Evolutionary conservation across 2,329 filamentous ascomycete genomes (phyloP), one percentile per base, ranked within the genome.

Genomic region (Apiospora koreana): DNA sequence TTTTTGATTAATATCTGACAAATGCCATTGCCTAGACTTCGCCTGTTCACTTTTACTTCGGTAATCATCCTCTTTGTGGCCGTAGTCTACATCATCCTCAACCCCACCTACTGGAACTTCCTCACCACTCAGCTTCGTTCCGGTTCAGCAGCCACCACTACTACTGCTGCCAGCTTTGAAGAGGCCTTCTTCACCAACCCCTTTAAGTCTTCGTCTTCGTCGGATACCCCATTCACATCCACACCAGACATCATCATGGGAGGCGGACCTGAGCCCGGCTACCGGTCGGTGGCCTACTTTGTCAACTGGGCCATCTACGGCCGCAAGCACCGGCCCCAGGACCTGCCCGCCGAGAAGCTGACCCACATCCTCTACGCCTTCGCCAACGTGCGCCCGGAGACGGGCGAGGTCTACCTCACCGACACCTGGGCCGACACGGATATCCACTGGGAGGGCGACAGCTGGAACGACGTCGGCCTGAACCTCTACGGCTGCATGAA

Each of bases 291-390:
- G 28, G 91, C 88, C 45, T 94, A 94, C 82, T 94, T 89, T 76
- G 90, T 92, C 71, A 93, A 93, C 81, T 93, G 91, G 94, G 93
- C 93, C 73, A 95, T 97, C 75, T 98, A 98, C 80, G 94, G 86
- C 48, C 90, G 95, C 69, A 92, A 95, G 76, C 92, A 96, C 79
- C 88, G 91, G n/a, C 94, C 95, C 0, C 92, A 97, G 78, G 90
- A 97, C 78, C 87, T 98, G 7, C 93, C 93, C 0, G 90, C 87
- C 3, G 88, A 94, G 69, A 92, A 93, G 69, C 88, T 98, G 54
- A 98, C 95, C 0, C 95, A 98, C 78, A 83, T 98, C 5, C 89
- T 98, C 21, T 98, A 98, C 75, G 86, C 95, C 21, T 98, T 98
- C 82, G 95, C 94, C 77, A 97, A 98, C 79, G 89, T 97, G 71